A percentile compares a stretch with the other conserved stretches of the same genome.
Conservation (phyloP, 169 alveolate species). For the Plasmodium reichenowi region DNA sequence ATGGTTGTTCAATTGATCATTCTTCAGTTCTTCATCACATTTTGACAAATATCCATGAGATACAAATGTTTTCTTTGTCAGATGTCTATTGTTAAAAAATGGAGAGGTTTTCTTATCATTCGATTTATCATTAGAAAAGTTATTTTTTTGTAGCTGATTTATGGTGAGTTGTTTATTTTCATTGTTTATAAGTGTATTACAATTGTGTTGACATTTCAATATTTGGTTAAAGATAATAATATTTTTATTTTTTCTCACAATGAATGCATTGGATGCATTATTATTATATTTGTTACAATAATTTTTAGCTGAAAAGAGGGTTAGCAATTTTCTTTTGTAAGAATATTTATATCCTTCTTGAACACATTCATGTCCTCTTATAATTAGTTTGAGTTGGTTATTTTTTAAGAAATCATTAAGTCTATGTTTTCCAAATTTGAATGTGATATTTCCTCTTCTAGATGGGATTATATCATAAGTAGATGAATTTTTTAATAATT, state of each 20-base stretch:
- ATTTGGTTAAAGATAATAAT: conserved; percentile 63
- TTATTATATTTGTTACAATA: conserved; percentile 95
- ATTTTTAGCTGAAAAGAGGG: conserved; percentile 94
- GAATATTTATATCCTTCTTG: conserved; percentile 95
- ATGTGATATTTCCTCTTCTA: conserved; percentile 94
- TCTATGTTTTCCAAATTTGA: conserved; percentile 94
- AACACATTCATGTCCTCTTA: conserved; percentile 96
- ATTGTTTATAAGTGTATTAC: background rate
- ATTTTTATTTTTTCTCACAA: conserved; percentile 14
- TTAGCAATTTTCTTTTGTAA: conserved; percentile 92
- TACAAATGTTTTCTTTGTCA: too few species aligned
- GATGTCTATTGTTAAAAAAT: background rate
- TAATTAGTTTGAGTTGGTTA: conserved; percentile 88
- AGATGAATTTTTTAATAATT: conserved; percentile 21
- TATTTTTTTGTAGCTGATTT: background rate
- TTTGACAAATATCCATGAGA: too few species aligned
- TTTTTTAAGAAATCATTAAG: conserved; percentile 87
- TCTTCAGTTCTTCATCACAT: too few species aligned
- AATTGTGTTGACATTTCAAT: conserved; percentile 6
- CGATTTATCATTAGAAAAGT: background rate
- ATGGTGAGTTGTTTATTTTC: background rate
- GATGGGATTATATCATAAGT: conserved; percentile 93
- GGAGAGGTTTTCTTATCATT: background rate
- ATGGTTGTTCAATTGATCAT: too few species aligned
- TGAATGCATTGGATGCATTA: conserved; percentile 57